Conservation (phyloP, 2,329 filamentous ascomycete genomes). For the Venturia pyrina region DNA sequence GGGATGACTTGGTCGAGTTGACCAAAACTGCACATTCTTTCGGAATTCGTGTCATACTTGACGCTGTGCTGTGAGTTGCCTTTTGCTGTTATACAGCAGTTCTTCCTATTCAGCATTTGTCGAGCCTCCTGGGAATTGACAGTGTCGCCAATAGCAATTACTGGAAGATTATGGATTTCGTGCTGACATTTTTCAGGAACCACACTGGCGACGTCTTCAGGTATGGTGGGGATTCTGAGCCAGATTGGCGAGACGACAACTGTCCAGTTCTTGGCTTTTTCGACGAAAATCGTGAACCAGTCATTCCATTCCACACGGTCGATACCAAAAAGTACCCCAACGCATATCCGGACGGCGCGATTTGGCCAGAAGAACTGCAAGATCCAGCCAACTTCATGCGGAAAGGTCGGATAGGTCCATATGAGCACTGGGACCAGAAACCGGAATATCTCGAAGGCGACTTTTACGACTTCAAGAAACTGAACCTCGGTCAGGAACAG, state of each 20-base stretch:
- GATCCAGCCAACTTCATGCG: constrained; percentile 9
- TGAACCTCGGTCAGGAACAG: constrained; percentile 15
- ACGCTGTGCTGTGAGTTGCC: constrained; percentile 9
- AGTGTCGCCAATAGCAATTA: not conserved
- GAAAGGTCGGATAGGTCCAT: constrained; percentile 16
- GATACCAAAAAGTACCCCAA: not conserved
- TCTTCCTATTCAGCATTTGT: not conserved
- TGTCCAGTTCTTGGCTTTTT: constrained; percentile 8
- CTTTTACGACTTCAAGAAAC: constrained; percentile 18
- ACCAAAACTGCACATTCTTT: constrained; percentile 16
- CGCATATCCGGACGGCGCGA: constrained; percentile 14
- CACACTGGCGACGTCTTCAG: constrained; percentile 13
- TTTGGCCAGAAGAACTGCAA: constrained; percentile 20
- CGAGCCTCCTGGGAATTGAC: not conserved
- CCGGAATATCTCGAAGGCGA: constrained; percentile 19
- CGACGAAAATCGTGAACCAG: constrained; percentile 13
- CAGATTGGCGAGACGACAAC: not conserved
- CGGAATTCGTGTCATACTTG: constrained; percentile 19
- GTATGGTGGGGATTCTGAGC: constrained; percentile 9
- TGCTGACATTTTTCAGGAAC: constrained; percentile 16
- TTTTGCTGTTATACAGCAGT: too few species aligned
- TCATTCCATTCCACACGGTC: not conserved
- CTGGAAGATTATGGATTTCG: not conserved
- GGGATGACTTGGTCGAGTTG: constrained; percentile 17
- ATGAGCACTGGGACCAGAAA: constrained; percentile 16